Base-by-base conservation (phyloP, 495 filamentous ascomycete species). In the Aspergillus asperescens region DNA sequence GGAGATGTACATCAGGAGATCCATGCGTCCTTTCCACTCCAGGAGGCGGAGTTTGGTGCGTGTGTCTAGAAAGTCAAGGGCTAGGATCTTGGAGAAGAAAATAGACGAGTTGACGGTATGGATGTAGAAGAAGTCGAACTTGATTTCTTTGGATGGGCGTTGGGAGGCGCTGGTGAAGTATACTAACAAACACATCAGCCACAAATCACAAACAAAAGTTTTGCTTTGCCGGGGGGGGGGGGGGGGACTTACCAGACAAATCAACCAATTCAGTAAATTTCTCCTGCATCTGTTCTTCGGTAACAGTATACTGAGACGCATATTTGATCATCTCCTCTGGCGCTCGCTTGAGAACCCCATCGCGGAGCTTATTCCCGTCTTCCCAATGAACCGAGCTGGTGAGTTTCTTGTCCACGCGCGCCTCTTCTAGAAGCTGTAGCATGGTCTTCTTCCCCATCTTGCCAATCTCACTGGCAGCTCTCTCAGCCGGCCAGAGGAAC, bases 61-160 rank as follows among this genome's bases (percentile, higher is more conserved):
- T 1, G 61, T 46, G 13, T 46, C 27, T 8, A 61, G 34, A 18
- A 40, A 61, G 60, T 60, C 28, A 13, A 60, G 64, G 1, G 63
- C 34, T 27, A 80, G 60, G 57, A 87, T 77, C 8, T 69, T 63
- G 7, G 77, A 69, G 63, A 81, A 79, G 73, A 88, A 87, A 25
- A 87, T 81, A 8, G 78, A 78, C 28, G 64, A 68, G 59, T 83
- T 88, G 54, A 84, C 58, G 61, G 70, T 74, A 62, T 88, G 85
- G 69, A 95, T 86, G 62, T 82, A 77, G 70, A 85, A 93, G 65
- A 96, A 96, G 56, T 95, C 91, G 56, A 89, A 75, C 60, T 83
- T 89, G 53, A 82, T 65, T 15, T 71, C 49, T 58, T 91, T 87
- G 4, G 74, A 71, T 1, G 81, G 81, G 31, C 80, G 69, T 55